Conservation (phyloP, 805 yeast species). For the Candida vartiovaarae region DNA sequence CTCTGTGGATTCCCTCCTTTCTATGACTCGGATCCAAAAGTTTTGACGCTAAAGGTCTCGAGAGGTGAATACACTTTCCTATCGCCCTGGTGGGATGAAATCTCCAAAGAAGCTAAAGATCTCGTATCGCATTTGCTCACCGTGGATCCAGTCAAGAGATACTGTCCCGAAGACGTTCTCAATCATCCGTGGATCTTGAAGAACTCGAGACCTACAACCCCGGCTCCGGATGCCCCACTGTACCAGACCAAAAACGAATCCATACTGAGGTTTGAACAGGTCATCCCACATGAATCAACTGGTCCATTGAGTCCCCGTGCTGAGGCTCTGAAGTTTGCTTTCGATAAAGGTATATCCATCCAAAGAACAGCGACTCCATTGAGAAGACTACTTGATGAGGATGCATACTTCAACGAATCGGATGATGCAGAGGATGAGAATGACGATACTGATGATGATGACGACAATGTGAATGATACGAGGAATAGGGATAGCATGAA, state of each 20-base stretch:
- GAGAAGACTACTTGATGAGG: slow-evolving; percentile 19
- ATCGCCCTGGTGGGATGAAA: slow-evolving; percentile 88
- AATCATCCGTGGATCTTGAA: slow-evolving; percentile 75
- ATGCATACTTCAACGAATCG: slow-evolving; percentile 22
- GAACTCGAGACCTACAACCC: slow-evolving; percentile 21
- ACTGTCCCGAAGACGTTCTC: slow-evolving; percentile 58
- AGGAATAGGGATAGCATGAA: slow-evolving; percentile 4
- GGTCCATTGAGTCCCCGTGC: slow-evolving; percentile 59
- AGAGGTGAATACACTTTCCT: slow-evolving; percentile 69
- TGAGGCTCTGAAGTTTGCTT: slow-evolving; percentile 76
- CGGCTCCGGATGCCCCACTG: slow-evolving; percentile 45
- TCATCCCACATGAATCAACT: slow-evolving; percentile 14
- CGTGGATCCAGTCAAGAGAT: slow-evolving; percentile 62
- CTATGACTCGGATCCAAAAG: slow-evolving; percentile 58
- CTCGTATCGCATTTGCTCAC: slow-evolving; percentile 60
- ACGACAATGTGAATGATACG: slow-evolving; percentile 5
- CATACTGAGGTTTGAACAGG: slow-evolving; percentile 22
- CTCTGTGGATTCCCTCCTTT: slow-evolving; percentile 73
- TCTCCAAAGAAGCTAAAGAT: slow-evolving; percentile 60
- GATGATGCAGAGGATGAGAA: slow-evolving; percentile 17
- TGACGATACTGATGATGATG: slow-evolving; percentile 4
- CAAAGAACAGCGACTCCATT: slow-evolving; percentile 42
- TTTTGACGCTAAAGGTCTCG: slow-evolving; percentile 60
- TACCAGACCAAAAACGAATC: slow-evolving; percentile 17
- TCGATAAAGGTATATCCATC: slow-evolving; percentile 80